These are phyloP conservation scores for Hypoxylon sp. DNA, from an alignment of 2,329 filamentous ascomycete genomes.

Conservation along the genomic window DNA sequence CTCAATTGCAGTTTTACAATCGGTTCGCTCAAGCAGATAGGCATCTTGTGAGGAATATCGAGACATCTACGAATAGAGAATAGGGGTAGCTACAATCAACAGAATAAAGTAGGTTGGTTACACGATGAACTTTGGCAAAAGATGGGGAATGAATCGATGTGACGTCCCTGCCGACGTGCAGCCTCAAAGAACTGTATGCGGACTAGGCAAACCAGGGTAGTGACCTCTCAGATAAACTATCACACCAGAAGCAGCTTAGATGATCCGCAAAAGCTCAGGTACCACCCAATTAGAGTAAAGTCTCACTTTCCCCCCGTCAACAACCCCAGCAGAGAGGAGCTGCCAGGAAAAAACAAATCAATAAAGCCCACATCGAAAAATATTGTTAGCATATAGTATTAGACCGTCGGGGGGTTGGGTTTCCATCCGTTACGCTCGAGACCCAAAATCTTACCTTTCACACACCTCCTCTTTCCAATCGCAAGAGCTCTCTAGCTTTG, in stretches of 20 bases:
- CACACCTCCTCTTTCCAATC: constrained; percentile 31
- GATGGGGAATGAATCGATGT: constrained; percentile 28
- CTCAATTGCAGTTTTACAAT: background rate
- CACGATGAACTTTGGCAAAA: constrained; percentile 22
- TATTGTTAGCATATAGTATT: constrained; percentile 5
- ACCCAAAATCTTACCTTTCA: constrained; percentile 29
- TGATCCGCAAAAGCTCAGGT: constrained; percentile 31
- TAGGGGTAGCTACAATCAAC: constrained; percentile 4
- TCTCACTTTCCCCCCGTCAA: constrained; percentile 47
- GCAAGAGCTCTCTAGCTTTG: constrained; percentile 21
- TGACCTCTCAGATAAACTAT: constrained; percentile 33
- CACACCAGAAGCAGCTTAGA: constrained; percentile 41
- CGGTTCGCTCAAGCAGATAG: background rate
- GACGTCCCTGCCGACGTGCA: constrained; percentile 38
- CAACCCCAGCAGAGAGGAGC: constrained; percentile 25
- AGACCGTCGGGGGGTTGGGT: constrained; percentile 16
- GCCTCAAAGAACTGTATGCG: constrained; percentile 35
- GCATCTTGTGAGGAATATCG: background rate
- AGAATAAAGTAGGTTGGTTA: constrained; percentile 1
- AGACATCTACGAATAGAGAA: background rate
- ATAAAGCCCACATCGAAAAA: constrained; percentile 32
- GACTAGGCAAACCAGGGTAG: constrained; percentile 34
- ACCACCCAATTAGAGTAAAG: constrained; percentile 41
- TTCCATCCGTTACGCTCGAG: constrained; percentile 22
- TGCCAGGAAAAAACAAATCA: constrained; percentile 38